Evolutionary conservation across 176 grass and related monocot genomes (phyloP), one percentile per base, ranked within the genome.

Genomic region (Poa annua): DNA sequence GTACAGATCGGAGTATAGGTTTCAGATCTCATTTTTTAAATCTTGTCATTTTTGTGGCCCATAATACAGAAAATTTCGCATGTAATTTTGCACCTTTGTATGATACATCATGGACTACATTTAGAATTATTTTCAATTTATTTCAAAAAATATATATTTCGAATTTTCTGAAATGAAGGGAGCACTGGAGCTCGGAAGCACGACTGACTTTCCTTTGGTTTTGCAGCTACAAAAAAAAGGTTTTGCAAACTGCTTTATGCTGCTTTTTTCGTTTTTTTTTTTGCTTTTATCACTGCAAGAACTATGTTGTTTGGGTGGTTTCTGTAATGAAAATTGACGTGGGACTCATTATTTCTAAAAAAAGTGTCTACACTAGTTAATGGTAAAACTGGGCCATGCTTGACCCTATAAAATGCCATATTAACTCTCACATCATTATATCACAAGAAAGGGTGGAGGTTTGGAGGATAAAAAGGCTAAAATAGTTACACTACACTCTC

Each of bases 351-450:
- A 44, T 44, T 44, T 11, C 7, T 41, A 41, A 47, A 47, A 47
- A 3, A 48, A 14, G 21, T 13, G 7, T 24, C 69, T 16, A 48
- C 11, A 25, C 11, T 25, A 48, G 41, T 71, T 48, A 71, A 25
- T 71, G 21, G 12, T 7, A 48, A 16, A 71, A 26, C 9, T 15
- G 11, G 39, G 41, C 68, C 41, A 71, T 26, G 39, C 41, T 71
- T 16, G 21, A 21, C 13, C n/a, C 62, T 35, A 71, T 8, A 12
- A 71, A 32, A 29, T 62, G 59, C 5, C 6, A 15, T 71, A 25
- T 71, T 71, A 14, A 45, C 42, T 45, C n/a, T 15, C n/a, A 71
- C 68, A 71, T 71, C 12, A 15, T 71, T 44, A 48, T 71, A 71
- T 71, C 16, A 48, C 21, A 71, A 71, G 12, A 71, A 71, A 71